Conservation (phyloP, 116 monocot genomes). For the Phalaenopsis hybrid region DNA sequence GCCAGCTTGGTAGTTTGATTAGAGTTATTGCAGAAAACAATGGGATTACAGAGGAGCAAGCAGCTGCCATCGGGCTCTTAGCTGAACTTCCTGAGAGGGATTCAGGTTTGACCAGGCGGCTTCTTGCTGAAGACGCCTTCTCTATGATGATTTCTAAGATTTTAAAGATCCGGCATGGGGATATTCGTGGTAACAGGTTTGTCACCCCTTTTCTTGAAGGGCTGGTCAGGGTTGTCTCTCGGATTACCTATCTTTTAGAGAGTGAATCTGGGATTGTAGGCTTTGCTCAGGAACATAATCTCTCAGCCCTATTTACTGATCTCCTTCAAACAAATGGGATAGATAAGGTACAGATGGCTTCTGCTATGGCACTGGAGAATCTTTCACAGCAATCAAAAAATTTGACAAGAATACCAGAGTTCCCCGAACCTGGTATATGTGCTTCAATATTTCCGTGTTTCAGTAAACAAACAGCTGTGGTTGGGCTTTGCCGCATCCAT, state of each 20-base stretch:
- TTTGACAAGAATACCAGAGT: conserved; percentile 37
- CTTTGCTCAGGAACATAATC: conserved; percentile 50
- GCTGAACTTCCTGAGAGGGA: conserved; percentile 72
- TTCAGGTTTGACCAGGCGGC: conserved; percentile 43
- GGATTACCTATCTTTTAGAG: conserved; percentile 60
- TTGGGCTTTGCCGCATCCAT: conserved; percentile 57
- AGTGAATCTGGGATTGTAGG: conserved; percentile 31
- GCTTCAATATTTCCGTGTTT: conserved; percentile 37
- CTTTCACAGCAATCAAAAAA: conserved; percentile 56
- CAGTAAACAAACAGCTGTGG: conserved; percentile 15
- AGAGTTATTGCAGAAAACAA: conserved; percentile 48
- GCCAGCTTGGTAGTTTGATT: conserved; percentile 53
- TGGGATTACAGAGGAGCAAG: conserved; percentile 77
- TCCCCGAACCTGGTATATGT: conserved; percentile 28
- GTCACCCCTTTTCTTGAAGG: conserved; percentile 58
- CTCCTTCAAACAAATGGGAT: conserved; percentile 66
- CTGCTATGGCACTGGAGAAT: conserved; percentile 63
- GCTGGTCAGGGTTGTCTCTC: conserved; percentile 56
- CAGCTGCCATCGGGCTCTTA: conserved; percentile 53
- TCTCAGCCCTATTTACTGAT: conserved; percentile 51
- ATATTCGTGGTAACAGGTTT: conserved; percentile 46
- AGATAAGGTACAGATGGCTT: conserved; percentile 58
- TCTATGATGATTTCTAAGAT: conserved; percentile 38
- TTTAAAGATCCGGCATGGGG: conserved; percentile 45
- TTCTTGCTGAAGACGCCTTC: conserved; percentile 51